phyloP scores from a whole-genome alignment of 192 early-diverging fungal genomes.

The Geranomyces michiganensis region DNA sequence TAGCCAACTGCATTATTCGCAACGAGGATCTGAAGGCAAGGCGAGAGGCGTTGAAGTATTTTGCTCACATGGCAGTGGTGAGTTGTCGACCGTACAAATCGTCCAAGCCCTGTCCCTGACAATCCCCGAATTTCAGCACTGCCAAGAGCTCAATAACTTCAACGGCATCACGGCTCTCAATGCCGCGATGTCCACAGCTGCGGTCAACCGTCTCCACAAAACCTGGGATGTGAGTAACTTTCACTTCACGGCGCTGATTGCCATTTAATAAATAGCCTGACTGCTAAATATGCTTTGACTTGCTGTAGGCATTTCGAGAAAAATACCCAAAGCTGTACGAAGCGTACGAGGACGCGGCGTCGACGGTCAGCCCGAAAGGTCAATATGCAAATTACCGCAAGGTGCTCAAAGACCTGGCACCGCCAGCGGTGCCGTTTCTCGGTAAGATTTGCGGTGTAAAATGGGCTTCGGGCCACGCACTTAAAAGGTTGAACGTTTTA shows the following conservation, averaged over 20 bases:
- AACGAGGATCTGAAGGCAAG: conserved; percentile 46
- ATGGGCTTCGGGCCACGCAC: too few species aligned
- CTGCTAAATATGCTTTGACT: background rate
- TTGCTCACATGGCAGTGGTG: conserved; percentile 52
- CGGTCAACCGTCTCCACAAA: conserved; percentile 57
- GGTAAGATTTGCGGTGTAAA: conserved; percentile 32
- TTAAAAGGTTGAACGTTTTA: too few species aligned
- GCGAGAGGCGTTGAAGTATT: conserved; percentile 44
- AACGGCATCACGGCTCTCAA: conserved; percentile 61
- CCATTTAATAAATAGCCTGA: background rate
- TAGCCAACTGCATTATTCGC: conserved; percentile 47
- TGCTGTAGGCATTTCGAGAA: conserved; percentile 38
- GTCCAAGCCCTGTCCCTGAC: background rate
- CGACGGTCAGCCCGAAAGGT: conserved; percentile 53
- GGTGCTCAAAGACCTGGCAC: conserved; percentile 51
- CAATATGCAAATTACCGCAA: conserved; percentile 65
- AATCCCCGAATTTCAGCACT: conserved; percentile 44
- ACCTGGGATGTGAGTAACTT: conserved; percentile 51
- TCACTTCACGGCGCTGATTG: background rate
- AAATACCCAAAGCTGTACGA: conserved; percentile 45
- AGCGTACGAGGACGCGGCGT: conserved; percentile 46
- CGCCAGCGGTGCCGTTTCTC: conserved; percentile 57
- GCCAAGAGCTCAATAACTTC: conserved; percentile 58
- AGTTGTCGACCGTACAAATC: background rate
- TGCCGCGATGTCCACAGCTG: conserved; percentile 55